Conservation (phyloP, 2,329 filamentous ascomycete species). For the Sordariomycetes sp. region DNA sequence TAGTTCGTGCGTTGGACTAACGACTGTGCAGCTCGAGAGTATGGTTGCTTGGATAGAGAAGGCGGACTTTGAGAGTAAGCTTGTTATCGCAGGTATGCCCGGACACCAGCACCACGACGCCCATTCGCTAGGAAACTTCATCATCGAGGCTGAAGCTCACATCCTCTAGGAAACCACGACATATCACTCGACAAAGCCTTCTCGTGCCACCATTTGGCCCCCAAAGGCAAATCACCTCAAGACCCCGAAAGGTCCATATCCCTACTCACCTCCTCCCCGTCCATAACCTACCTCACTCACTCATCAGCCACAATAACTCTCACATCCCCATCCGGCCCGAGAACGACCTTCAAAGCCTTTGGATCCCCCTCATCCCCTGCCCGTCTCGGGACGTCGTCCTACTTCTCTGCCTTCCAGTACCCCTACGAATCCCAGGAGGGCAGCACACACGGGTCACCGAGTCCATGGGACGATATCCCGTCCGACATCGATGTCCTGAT, state of each 20-base stretch:
- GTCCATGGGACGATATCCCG: slow-evolving; percentile 52
- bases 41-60: slow-evolving; percentile 57
- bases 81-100: slow-evolving; percentile 53
- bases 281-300: slow-evolving; percentile 57
- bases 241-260: slow-evolving; percentile 39
- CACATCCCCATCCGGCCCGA: slow-evolving; percentile 39
- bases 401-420: neutral
- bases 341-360: slow-evolving; percentile 53
- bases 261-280: slow-evolving; percentile 40
- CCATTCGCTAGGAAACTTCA: neutral
- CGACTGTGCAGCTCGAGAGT: slow-evolving; percentile 35
- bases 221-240: slow-evolving; percentile 45
- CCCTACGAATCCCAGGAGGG: neutral
- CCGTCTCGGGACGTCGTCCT: slow-evolving; percentile 8
- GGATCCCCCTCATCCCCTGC: slow-evolving; percentile 59
- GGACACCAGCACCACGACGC: neutral
- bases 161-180: slow-evolving; percentile 60
- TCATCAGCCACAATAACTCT: slow-evolving; percentile 42
- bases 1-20: neutral
- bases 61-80: slow-evolving; percentile 57
- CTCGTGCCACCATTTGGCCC: slow-evolving; percentile 41
- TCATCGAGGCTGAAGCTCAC: neutral
- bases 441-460: neutral
- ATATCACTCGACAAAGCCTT: slow-evolving; percentile 58
- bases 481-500: slow-evolving; percentile 53